A percentile compares a stretch with the other conserved stretches of the same genome.
These are phyloP conservation scores for Agaricus subrufescens DNA, from an alignment of 768 basidiomycete species.

Conservation along the genomic window DNA sequence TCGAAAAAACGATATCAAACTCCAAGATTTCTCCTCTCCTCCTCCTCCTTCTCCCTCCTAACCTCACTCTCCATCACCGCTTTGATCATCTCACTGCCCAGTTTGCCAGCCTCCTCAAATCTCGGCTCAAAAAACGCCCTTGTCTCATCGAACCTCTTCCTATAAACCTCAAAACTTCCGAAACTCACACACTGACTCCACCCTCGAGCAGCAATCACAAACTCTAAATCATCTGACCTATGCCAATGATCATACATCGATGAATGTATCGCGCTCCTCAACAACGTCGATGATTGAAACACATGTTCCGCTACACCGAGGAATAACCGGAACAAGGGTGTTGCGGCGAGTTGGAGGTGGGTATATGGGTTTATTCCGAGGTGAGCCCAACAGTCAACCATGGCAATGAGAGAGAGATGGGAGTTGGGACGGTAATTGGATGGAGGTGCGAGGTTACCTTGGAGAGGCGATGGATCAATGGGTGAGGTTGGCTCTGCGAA, in stretches of 20 bases:
- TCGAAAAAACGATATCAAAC: too few species aligned
- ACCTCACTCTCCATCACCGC: constrained; percentile 67
- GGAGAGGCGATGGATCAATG: constrained; percentile 8
- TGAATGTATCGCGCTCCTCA: constrained; percentile 69
- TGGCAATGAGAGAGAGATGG: constrained; percentile 89
- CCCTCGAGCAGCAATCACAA: constrained; percentile 86
- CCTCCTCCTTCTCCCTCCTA: constrained; percentile 31
- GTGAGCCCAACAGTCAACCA: constrained; percentile 97
- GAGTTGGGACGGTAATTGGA: constrained; percentile 63
- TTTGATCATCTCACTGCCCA: constrained; percentile 89
- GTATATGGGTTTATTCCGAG: constrained; percentile 84
- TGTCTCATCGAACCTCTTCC: constrained; percentile 74
- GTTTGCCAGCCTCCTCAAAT: constrained; percentile 79
- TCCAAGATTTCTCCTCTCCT: neutral
- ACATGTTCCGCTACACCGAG: constrained; percentile 96
- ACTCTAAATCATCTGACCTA: constrained; percentile 88
- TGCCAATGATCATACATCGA: constrained; percentile 75
- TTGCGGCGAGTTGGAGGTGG: constrained; percentile 90
- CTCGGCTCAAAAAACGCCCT: constrained; percentile 78
- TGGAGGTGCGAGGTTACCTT: constrained; percentile 32
- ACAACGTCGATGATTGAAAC: constrained; percentile 63
- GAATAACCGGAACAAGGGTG: constrained; percentile 94
- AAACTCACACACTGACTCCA: constrained; percentile 97
- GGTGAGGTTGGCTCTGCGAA: constrained; percentile 7
- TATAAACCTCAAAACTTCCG: constrained; percentile 88